Evolutionary conservation across 495 filamentous ascomycete species (phyloP).

Genomic region (Penicillium canescens): DNA sequence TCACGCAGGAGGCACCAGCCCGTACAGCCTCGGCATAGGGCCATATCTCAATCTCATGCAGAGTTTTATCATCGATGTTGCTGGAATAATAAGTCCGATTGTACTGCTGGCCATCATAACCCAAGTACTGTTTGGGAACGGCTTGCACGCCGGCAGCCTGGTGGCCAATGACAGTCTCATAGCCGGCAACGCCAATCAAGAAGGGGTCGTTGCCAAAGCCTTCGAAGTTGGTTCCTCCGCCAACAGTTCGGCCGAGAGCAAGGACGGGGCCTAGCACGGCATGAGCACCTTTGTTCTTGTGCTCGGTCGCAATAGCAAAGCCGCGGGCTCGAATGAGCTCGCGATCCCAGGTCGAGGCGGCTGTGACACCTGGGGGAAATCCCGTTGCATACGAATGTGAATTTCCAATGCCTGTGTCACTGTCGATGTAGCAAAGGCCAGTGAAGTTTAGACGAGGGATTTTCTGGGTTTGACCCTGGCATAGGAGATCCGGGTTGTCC

Average conservation of each 20-base stretch:
- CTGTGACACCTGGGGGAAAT: constrained; percentile 64
- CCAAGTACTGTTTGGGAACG: constrained; percentile 54
- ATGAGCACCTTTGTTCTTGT: constrained; percentile 50
- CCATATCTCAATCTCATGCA: constrained; percentile 30
- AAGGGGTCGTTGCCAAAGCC: constrained; percentile 69
- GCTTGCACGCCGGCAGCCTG: constrained; percentile 64
- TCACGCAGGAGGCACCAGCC: constrained; percentile 48
- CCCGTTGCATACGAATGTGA: constrained; percentile 55
- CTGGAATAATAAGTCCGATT: constrained; percentile 54
- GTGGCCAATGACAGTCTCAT: constrained; percentile 62
- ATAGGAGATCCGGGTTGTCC: constrained; percentile 33
- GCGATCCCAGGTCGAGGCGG: constrained; percentile 47
- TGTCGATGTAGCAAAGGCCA: constrained; percentile 60
- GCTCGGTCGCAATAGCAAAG: constrained; percentile 51
- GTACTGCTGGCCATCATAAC: constrained; percentile 72
- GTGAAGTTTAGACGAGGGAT: constrained; percentile 64
- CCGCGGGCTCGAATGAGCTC: constrained; percentile 27
- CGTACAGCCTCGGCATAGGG: constrained; percentile 53
- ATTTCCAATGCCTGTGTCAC: constrained; percentile 58
- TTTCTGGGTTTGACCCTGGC: constrained; percentile 68
- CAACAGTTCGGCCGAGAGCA: constrained; percentile 66
- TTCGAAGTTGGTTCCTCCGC: constrained; percentile 75
- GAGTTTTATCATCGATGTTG: constrained; percentile 42
- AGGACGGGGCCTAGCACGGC: constrained; percentile 57
- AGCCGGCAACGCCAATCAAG: constrained; percentile 56